Percentiles rank a stretch among this genome's conserved stretches.
Conservation (phyloP, 2,329 filamentous ascomycete genomes). For the Ophiostoma perfectum region DNA sequence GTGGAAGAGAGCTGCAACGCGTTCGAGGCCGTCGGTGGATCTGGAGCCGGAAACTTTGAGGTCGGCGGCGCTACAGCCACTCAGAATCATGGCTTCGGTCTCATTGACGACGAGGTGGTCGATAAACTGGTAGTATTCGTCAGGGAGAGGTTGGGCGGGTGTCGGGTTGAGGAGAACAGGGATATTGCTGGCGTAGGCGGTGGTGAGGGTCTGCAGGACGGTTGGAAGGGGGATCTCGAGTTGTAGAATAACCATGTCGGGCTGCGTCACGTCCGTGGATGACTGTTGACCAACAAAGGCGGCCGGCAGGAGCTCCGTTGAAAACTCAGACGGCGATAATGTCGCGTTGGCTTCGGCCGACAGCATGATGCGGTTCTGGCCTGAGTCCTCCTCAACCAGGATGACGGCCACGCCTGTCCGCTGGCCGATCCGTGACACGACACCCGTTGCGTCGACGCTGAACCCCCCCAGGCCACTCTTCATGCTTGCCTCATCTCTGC, state of each 20-base stretch:
- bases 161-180: slow-evolving; percentile 69
- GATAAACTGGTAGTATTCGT: slow-evolving; percentile 37
- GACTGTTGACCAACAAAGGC: slow-evolving; percentile 34
- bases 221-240: slow-evolving; percentile 54
- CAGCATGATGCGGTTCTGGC: slow-evolving; percentile 72
- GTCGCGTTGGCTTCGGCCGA: slow-evolving; percentile 64
- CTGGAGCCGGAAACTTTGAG: slow-evolving; percentile 34
- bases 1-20: slow-evolving; percentile 51
- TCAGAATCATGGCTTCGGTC: slow-evolving; percentile 60
- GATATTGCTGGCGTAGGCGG: slow-evolving; percentile 37
- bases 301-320: neutral
- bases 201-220: slow-evolving; percentile 44
- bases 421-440: slow-evolving; percentile 42
- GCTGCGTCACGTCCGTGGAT: slow-evolving; percentile 27
- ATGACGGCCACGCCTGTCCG: slow-evolving; percentile 71
- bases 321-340: slow-evolving; percentile 28
- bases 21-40: slow-evolving; percentile 32
- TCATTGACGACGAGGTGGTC: slow-evolving; percentile 69
- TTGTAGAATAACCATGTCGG: slow-evolving; percentile 55
- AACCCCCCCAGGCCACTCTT: slow-evolving; percentile 52
- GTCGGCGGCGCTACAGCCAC: slow-evolving; percentile 40
- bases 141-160: slow-evolving; percentile 51
- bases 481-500: slow-evolving; percentile 39
- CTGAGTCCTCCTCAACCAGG: slow-evolving; percentile 65
- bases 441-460: slow-evolving; percentile 55